These are phyloP conservation scores for Debaryomyces maramus DNA, from an alignment of 805 yeast genomes.

Conservation along the genomic window DNA sequence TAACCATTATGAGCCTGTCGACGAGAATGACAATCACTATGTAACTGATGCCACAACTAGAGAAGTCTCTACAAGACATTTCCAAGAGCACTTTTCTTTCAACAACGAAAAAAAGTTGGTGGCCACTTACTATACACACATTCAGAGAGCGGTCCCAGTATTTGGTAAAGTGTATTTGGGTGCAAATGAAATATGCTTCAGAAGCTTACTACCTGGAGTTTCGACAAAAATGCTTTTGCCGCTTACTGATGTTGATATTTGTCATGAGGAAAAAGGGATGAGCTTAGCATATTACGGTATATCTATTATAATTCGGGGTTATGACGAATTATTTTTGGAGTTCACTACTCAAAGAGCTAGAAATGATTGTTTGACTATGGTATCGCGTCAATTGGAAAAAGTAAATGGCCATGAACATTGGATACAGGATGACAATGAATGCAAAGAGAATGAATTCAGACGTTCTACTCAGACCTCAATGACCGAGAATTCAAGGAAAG, in stretches of 20 bases:
- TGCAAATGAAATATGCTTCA: constrained; percentile 66
- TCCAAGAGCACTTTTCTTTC: constrained; percentile 65
- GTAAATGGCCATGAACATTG: constrained; percentile 25
- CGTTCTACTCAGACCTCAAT: not conserved
- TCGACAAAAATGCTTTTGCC: constrained; percentile 84
- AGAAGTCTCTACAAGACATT: constrained; percentile 53
- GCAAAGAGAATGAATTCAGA: not conserved
- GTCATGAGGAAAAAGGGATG: constrained; percentile 65
- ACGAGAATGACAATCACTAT: constrained; percentile 48
- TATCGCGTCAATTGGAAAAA: constrained; percentile 52
- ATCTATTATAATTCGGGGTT: constrained; percentile 67
- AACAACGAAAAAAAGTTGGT: constrained; percentile 50
- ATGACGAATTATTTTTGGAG: constrained; percentile 75
- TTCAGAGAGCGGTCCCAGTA: constrained; percentile 69
- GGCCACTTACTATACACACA: constrained; percentile 69
- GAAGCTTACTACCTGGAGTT: constrained; percentile 76
- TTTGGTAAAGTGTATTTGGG: constrained; percentile 86
- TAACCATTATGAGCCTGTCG: constrained; percentile 54
- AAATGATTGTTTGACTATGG: constrained; percentile 66
- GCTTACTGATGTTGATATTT: constrained; percentile 65
- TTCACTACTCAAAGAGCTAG: constrained; percentile 64
- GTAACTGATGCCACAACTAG: constrained; percentile 47
- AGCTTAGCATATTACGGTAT: constrained; percentile 69
- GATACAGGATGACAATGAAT: constrained; percentile 14
- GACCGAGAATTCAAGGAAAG: constrained; percentile 1